These are phyloP conservation scores for Trichoderma koningii DNA, from an alignment of 2,329 filamentous ascomycete genomes.

Conservation along the genomic window DNA sequence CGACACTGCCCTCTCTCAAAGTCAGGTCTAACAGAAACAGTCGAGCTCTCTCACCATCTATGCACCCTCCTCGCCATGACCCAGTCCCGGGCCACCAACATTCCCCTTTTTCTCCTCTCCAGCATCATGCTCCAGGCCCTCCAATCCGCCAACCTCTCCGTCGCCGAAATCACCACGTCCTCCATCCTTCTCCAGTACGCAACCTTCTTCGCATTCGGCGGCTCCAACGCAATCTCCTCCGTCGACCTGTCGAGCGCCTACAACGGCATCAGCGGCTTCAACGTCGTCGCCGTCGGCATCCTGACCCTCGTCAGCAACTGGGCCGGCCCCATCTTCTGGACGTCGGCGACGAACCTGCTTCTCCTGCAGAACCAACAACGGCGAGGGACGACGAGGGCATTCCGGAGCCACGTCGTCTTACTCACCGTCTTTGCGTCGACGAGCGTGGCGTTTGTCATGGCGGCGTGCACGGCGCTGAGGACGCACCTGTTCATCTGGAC, in stretches of 20 bases:
- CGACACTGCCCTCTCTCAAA: no score
- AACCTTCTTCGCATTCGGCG: slow-evolving; percentile 87
- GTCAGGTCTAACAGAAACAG: slow-evolving; percentile 29
- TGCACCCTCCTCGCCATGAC: slow-evolving; percentile 80
- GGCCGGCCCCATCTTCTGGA: slow-evolving; percentile 89
- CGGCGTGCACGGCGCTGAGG: slow-evolving; percentile 77
- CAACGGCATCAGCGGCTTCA: slow-evolving; percentile 84
- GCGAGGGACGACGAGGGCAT: slow-evolving; percentile 37
- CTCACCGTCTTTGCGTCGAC: slow-evolving; percentile 71
- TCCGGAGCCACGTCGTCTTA: slow-evolving; percentile 58
- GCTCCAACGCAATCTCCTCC: slow-evolving; percentile 93
- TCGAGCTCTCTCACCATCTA: slow-evolving; percentile 64
- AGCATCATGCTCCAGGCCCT: slow-evolving; percentile 59
- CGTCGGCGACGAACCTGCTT: slow-evolving; percentile 63
- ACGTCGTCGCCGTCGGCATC: slow-evolving; percentile 74
- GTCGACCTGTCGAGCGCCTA: slow-evolving; percentile 93
- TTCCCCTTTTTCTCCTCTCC: slow-evolving; percentile 81
- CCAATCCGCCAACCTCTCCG: slow-evolving; percentile 49
- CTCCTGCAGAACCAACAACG: slow-evolving; percentile 47
- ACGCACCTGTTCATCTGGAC: slow-evolving; percentile 98
- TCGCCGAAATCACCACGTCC: slow-evolving; percentile 65
- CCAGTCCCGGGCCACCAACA: slow-evolving; percentile 81
- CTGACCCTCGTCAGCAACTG: slow-evolving; percentile 90
- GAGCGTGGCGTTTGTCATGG: slow-evolving; percentile 76
- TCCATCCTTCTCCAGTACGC: slow-evolving; percentile 76